phyloP scores from a whole-genome alignment of 768 basidiomycete genomes.

The Pulveroboletus sp. region DNA sequence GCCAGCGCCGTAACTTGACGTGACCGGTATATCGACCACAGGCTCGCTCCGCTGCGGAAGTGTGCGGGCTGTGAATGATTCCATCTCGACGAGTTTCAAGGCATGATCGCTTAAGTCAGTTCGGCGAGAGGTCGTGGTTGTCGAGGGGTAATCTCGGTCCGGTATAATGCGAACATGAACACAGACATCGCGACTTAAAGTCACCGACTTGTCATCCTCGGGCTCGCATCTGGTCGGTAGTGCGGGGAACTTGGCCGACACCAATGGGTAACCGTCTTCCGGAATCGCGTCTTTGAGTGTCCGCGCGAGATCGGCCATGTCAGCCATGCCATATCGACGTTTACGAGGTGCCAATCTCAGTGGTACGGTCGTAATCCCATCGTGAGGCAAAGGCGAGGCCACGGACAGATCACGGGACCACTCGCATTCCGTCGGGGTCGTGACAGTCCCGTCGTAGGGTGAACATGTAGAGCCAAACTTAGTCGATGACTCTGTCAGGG shows the following conservation, averaged over 20 bases:
- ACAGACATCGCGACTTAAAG: no score
- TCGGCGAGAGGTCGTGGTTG: neutral
- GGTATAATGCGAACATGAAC: no score
- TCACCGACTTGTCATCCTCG: no score
- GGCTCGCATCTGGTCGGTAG: no score
- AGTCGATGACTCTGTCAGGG: no score
- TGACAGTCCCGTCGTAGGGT: neutral
- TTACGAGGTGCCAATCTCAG: neutral
- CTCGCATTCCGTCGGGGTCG: neutral
- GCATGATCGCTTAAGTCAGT: neutral
- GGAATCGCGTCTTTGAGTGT: neutral
- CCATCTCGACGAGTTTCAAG: neutral
- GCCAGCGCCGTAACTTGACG: neutral
- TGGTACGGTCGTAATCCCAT: neutral
- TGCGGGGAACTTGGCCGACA: no score
- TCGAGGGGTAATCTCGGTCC: neutral
- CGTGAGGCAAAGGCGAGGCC: neutral
- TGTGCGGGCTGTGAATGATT: neutral
- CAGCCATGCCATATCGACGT: conserved; percentile 14
- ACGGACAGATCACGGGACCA: neutral
- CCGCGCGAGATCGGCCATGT: conserved; percentile 2
- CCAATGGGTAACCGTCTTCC: neutral
- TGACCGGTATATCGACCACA: neutral
- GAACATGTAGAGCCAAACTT: neutral
- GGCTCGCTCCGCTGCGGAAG: neutral